These are phyloP conservation scores for Colletotrichum tabaci DNA, from an alignment of 2,329 filamentous ascomycete genomes.

Conservation along the genomic window DNA sequence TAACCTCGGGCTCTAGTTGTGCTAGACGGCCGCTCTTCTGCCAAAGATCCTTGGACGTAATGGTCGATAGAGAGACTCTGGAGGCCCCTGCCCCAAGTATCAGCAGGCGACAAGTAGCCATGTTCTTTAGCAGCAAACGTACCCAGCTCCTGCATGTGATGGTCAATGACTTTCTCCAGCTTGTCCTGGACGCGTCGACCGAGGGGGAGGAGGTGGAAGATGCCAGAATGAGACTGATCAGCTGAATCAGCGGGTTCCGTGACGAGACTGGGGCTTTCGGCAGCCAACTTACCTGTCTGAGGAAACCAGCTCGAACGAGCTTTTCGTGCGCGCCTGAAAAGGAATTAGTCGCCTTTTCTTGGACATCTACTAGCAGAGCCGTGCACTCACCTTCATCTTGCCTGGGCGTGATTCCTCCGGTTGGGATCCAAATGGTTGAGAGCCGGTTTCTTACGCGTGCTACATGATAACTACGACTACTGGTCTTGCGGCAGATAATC, in stretches of 20 bases:
- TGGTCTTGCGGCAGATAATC: background rate
- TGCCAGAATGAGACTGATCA: slow-evolving; percentile 83
- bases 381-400: slow-evolving; percentile 65
- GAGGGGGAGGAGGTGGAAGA: slow-evolving; percentile 93
- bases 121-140: slow-evolving; percentile 26
- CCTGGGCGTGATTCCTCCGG: slow-evolving; percentile 74
- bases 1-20: slow-evolving; percentile 79
- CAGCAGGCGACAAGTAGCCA: background rate
- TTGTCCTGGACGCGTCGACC: slow-evolving; percentile 91
- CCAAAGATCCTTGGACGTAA: slow-evolving; percentile 91
- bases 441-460: slow-evolving; percentile 60
- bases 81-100: slow-evolving; percentile 74
- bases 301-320: slow-evolving; percentile 79
- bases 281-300: slow-evolving; percentile 74
- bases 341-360: slow-evolving; percentile 43
- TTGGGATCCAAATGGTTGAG: slow-evolving; percentile 86
- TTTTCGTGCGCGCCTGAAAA: slow-evolving; percentile 74
- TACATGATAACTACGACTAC: slow-evolving; percentile 29
- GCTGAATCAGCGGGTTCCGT: slow-evolving; percentile 4
- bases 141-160: slow-evolving; percentile 87
- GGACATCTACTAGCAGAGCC: background rate
- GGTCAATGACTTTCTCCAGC: slow-evolving; percentile 87
- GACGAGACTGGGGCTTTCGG: background rate
- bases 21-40: slow-evolving; percentile 85
- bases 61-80: slow-evolving; percentile 84